Evolutionary conservation across 768 basidiomycete genomes (phyloP), one percentile per base, ranked within the genome.

Genomic region (Mycena vulgaris): DNA sequence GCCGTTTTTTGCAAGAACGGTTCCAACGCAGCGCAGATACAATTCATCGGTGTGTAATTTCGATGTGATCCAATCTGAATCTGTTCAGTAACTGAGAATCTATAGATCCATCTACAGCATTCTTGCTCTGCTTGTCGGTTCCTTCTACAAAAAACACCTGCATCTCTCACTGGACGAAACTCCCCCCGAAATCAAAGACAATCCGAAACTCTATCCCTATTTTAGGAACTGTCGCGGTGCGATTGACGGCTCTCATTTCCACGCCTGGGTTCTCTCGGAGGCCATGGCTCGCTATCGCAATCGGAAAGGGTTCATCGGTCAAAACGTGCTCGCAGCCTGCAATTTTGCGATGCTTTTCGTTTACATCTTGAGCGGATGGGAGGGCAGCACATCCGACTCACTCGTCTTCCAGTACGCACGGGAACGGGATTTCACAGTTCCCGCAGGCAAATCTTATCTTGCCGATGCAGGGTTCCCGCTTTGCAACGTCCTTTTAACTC

Each of bases 321-420:
- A 78, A 39, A 84, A 84, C 61, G 62, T 75, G 8, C 72, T 83
- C 8, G 82, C 80, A 35, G 71, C 71, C 1, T 82, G 78, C 25
- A 55, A 70, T 13, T 83, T 81, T 55, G 45, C 69, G 17, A 17
- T 83, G 17, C 39, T 48, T 0, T 84, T 83, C 62, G 68, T 60
- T 13, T 83, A 83, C 67, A 57, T 79, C 16, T 71, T 82, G 2
- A 69, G 69, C n/a, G 78, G 81, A 11, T 83, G 81, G 80, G 82
- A 83, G 51, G 82, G 82, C 0, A 78, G 76, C 63, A 76, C 77
- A 4, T 71, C 80, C n/a, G 81, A 83, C 75, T 69, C 74, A 17
- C 30, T 63, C 2, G 66, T 81, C 0, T 82, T 70, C 74, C 66
- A 76, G 17, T 60, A 78, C 75, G 77, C 75, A n/a, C 48, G 61